Percentiles rank a stretch among this genome's conserved stretches.
Evolutionary conservation across 306 rosid genomes (phyloP).

Genomic region (Gleditsia sinensis): DNA sequence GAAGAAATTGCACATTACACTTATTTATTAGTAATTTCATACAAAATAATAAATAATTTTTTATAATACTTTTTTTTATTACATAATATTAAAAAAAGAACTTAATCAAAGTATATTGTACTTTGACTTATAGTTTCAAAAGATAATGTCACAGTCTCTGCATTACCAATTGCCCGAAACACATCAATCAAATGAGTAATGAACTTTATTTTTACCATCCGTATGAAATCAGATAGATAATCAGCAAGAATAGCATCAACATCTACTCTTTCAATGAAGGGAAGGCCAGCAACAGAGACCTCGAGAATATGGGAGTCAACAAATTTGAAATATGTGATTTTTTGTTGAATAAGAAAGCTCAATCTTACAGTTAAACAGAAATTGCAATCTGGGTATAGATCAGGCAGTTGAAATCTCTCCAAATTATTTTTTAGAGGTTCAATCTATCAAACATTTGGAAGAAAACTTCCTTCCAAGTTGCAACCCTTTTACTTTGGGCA

Average conservation of each 20-base stretch:
- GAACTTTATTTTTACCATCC: background rate
- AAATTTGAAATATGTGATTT: slow-evolving; percentile 5
- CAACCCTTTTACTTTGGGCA: too few species aligned
- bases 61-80: too few species aligned
- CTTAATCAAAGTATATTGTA: background rate
- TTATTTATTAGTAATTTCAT: too few species aligned
- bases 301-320: slow-evolving; percentile 16
- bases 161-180: slow-evolving; percentile 21
- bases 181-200: slow-evolving; percentile 5
- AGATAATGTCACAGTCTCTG: slow-evolving; percentile 19
- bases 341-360: slow-evolving; percentile 3
- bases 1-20: too few species aligned
- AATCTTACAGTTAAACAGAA: slow-evolving; percentile 29
- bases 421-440: too few species aligned
- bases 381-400: too few species aligned
- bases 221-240: background rate
- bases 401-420: too few species aligned
- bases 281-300: background rate
- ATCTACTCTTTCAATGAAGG: slow-evolving; percentile 2
- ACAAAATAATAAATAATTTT: too few species aligned
- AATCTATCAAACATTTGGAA: too few species aligned
- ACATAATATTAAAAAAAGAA: background rate
- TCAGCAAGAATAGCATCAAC: background rate
- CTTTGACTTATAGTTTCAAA: slow-evolving; percentile 5
- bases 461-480: too few species aligned